Evolutionary conservation across 345 rosid genomes (phyloP).

Genomic region (Ailanthus altissimus): DNA sequence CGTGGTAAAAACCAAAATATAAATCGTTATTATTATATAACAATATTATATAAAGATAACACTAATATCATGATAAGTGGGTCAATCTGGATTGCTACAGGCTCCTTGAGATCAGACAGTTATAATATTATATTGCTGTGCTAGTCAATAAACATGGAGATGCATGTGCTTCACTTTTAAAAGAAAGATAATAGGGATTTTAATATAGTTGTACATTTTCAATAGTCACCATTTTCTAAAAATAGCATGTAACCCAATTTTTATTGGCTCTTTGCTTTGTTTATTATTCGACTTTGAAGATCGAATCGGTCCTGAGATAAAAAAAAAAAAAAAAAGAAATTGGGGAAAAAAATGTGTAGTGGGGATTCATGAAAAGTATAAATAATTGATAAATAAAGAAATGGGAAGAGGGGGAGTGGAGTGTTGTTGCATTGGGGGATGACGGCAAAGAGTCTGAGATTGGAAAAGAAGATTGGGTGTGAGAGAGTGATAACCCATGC

Average conservation of each 20-base stretch:
- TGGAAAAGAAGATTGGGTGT: no score
- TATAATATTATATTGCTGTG: neutral
- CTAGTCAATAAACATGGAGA: neutral
- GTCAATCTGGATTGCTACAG: neutral
- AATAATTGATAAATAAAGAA: neutral
- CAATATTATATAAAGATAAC: neutral
- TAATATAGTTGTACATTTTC: no score
- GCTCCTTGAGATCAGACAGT: neutral
- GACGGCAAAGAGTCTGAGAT: neutral
- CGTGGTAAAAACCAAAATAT: neutral
- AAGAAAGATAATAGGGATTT: neutral
- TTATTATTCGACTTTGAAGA: neutral
- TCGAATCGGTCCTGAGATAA: neutral
- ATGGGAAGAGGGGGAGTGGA: neutral
- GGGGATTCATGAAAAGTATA: neutral
- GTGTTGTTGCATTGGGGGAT: neutral
- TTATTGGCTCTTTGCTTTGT: neutral
- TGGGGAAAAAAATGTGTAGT: neutral
- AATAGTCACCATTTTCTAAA: neutral
- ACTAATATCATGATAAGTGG: neutral
- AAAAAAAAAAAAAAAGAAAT: neutral
- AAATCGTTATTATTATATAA: neutral
- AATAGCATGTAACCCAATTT: neutral
- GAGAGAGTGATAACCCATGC: neutral
- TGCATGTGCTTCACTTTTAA: neutral